Evolutionary conservation across 1,139 yeast genomes (phyloP).

Genomic region (Sugiyamaella paludigena): DNA sequence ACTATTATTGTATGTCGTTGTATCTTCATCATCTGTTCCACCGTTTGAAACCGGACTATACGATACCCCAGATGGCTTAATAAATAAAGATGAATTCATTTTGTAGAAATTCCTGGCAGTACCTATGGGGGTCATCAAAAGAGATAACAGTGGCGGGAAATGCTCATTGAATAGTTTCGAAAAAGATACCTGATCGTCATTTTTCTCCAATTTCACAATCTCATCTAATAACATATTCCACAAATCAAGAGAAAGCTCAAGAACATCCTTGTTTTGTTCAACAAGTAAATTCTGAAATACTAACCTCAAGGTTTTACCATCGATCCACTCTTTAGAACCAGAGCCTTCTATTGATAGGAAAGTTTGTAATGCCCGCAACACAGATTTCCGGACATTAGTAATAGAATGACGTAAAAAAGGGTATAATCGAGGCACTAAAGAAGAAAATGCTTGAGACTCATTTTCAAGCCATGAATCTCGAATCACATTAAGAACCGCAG

Average conservation of each 20-base stretch:
- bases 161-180: slow-evolving; percentile 41
- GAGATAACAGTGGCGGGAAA: slow-evolving; percentile 58
- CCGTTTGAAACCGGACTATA: slow-evolving; percentile 31
- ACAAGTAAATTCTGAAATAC: slow-evolving; percentile 83
- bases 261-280: slow-evolving; percentile 79
- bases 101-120: slow-evolving; percentile 83
- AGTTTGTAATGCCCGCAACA: slow-evolving; percentile 73
- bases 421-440: slow-evolving; percentile 83
- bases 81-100: slow-evolving; percentile 70
- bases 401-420: slow-evolving; percentile 95
- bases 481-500: slow-evolving; percentile 69
- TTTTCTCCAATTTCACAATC: slow-evolving; percentile 31
- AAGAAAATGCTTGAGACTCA: slow-evolving; percentile 58
- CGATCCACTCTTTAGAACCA: slow-evolving; percentile 70
- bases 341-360: slow-evolving; percentile 66
- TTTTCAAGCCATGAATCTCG: slow-evolving; percentile 49
- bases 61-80: slow-evolving; percentile 75
- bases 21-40: slow-evolving; percentile 22
- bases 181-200: slow-evolving; percentile 21
- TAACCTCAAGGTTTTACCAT: slow-evolving; percentile 66
- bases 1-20: too few relatives aligned
- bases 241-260: slow-evolving; percentile 60
- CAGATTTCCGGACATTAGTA: slow-evolving; percentile 86
- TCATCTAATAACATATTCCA: slow-evolving; percentile 58
- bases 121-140: slow-evolving; percentile 92